Evolutionary conservation across 139 green algal genomes (phyloP).

Genomic region (Haematococcus sp.): DNA sequence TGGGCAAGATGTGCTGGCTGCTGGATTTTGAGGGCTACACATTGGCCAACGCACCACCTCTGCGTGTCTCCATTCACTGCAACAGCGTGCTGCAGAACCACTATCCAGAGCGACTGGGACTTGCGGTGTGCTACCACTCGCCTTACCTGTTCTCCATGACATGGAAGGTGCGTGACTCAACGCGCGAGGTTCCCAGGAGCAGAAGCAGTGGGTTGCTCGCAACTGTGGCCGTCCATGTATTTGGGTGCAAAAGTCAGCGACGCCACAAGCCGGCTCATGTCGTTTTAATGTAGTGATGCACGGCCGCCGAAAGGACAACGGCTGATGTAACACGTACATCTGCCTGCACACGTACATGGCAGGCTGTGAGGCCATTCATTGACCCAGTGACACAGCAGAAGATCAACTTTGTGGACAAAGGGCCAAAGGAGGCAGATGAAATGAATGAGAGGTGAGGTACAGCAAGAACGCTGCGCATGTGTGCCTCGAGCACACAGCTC

Average conservation of each 20-base stretch:
- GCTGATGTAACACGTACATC: no score
- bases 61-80: slow-evolving; percentile 41
- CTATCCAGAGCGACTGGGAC: slow-evolving; percentile 80
- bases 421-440: slow-evolving; percentile 11
- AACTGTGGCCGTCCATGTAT: no score
- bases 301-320: no score
- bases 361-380: slow-evolving; percentile 63
- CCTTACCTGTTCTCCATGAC: slow-evolving; percentile 72
- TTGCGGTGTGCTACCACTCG: slow-evolving; percentile 69
- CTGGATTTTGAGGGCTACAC: slow-evolving; percentile 74
- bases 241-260: no score
- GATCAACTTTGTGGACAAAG: slow-evolving; percentile 63
- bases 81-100: slow-evolving; percentile 68
- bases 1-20: slow-evolving; percentile 78
- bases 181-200: no score
- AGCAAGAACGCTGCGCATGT: no score
- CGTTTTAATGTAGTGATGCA: no score
- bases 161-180: slow-evolving; percentile 58
- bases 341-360: slow-evolving; percentile 1
- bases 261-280: no score
- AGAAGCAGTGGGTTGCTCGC: no score
- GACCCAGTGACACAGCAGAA: slow-evolving; percentile 75
- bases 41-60: slow-evolving; percentile 64
- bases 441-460: slow-evolving; percentile 32
- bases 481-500: no score